Percentiles rank a stretch among this genome's conserved stretches.
Conservation (phyloP, 2,329 filamentous ascomycete species). For the Microascus cirrosus region DNA sequence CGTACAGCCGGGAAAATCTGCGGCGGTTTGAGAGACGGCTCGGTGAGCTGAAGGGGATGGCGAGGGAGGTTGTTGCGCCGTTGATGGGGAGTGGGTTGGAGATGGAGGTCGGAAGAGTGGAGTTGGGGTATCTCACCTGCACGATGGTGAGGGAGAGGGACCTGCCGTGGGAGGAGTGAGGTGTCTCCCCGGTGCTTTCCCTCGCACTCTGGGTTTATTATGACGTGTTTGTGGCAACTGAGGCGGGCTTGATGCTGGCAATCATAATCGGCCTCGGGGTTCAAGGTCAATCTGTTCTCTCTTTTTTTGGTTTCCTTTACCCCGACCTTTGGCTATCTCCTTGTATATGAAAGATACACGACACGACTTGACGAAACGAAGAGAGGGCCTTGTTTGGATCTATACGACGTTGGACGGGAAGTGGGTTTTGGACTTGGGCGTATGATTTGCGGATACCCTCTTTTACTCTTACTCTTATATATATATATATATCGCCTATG, state of each 20-base stretch:
- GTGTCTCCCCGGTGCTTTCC: constrained; percentile 9
- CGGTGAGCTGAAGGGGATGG: constrained; percentile 79
- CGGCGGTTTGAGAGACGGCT: constrained; percentile 76
- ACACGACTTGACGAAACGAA: neutral
- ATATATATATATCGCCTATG: neutral
- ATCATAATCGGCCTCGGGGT: no score
- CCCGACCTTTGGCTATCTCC: neutral
- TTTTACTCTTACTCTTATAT: neutral
- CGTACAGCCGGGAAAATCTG: constrained; percentile 80
- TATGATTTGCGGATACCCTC: neutral
- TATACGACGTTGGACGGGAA: neutral
- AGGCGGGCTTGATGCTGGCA: neutral
- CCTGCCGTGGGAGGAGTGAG: constrained; percentile 33
- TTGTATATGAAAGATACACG: neutral
- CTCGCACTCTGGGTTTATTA: constrained; percentile 6
- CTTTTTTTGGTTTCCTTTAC: neutral
- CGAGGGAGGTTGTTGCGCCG: constrained; percentile 71
- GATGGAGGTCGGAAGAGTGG: constrained; percentile 50
- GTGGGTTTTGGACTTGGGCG: neutral
- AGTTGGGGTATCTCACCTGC: constrained; percentile 39
- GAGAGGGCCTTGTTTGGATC: neutral
- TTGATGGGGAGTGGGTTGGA: constrained; percentile 80
- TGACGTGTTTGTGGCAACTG: neutral
- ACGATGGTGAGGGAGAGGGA: constrained; percentile 35
- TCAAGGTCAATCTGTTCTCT: constrained; percentile 1